Evolutionary conservation across 2,329 filamentous ascomycete genomes (phyloP), one percentile per base, ranked within the genome.

Genomic region (Diaporthe sp.): DNA sequence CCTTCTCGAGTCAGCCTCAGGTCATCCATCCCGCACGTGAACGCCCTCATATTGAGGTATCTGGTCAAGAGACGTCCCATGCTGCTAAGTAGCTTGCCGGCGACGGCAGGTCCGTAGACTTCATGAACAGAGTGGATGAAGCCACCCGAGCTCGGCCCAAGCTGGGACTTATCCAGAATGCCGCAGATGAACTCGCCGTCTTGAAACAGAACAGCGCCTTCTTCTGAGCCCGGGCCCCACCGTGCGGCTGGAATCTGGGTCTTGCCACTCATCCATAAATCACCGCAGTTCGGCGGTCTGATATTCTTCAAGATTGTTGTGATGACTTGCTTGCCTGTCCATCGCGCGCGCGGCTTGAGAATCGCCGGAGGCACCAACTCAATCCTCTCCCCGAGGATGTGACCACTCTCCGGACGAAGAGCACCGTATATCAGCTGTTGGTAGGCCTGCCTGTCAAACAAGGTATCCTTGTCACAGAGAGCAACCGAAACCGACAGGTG

Each of bases 11-110:
- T 98, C 69, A 99, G 90, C 74, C 94, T 91, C 74, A 99, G 88
- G 87, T 99, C 97, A 80, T 99, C 96, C 84, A 99, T 98, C 82
- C 97, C 97, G 83, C 97, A 99, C 77, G 95, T 97, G 83, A 98
- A 98, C 2, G 96, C 97, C 69, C 96, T 91, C 92, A 98, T 97
- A 81, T 97, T 94, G 76, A 98, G 88, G 77, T 96, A 93, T 80
- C 96, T 93, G 0, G 97, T 99, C 77, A 99, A 86, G 35, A 99
- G 88, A 73, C 97, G 92, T 71, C 97, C 97, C 72, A 99, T 88
- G 78, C 96, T 93, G 86, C 95, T 97, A 71, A 99, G 90, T 13
- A 98, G 87, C 81, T 95, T 95, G 45, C 97, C 96, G 28, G 97
- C 96, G 77, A 93, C 89, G 22, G 93, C 93, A 74, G 97, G 93